Percentiles rank a stretch among this genome's conserved stretches.
Conservation (phyloP, 148 eudicot species). For the Camellia japonica region DNA sequence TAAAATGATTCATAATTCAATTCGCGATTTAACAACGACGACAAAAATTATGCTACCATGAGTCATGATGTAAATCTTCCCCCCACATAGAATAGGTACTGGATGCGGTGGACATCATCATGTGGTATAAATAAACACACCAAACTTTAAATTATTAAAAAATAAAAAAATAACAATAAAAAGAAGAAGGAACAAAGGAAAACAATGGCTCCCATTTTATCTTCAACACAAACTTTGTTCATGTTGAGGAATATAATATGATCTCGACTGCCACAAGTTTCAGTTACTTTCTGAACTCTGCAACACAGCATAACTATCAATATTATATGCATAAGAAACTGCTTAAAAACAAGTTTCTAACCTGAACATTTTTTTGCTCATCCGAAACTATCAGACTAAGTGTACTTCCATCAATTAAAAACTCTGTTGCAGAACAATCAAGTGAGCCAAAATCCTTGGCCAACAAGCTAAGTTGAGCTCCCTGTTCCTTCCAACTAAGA, state of each 20-base stretch:
- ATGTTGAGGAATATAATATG: background rate
- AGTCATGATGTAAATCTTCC: background rate
- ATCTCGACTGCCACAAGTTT: background rate
- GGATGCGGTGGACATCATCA: background rate
- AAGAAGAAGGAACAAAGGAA: background rate
- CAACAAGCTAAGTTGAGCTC: conserved; percentile 80
- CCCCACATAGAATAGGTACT: background rate
- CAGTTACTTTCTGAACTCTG: background rate
- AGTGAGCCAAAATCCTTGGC: conserved; percentile 96
- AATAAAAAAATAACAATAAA: too few relatives aligned
- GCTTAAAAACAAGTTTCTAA: conserved; percentile 23
- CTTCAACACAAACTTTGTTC: background rate
- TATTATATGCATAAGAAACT: background rate
- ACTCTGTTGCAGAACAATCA: conserved; percentile 94
- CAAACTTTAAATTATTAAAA: background rate
- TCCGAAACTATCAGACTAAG: conserved; percentile 93
- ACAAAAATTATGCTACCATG: too few relatives aligned
- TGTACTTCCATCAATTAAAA: conserved; percentile 92
- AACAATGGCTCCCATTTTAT: background rate
- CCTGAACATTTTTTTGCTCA: conserved; percentile 96
- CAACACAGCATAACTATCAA: background rate
- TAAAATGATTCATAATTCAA: too few relatives aligned
- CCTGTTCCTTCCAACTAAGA: conserved; percentile 98
- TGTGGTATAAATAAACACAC: background rate
- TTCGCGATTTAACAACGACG: too few relatives aligned